Base-by-base conservation (phyloP, 306 rosid species). In the Cicer chorassanicum region DNA sequence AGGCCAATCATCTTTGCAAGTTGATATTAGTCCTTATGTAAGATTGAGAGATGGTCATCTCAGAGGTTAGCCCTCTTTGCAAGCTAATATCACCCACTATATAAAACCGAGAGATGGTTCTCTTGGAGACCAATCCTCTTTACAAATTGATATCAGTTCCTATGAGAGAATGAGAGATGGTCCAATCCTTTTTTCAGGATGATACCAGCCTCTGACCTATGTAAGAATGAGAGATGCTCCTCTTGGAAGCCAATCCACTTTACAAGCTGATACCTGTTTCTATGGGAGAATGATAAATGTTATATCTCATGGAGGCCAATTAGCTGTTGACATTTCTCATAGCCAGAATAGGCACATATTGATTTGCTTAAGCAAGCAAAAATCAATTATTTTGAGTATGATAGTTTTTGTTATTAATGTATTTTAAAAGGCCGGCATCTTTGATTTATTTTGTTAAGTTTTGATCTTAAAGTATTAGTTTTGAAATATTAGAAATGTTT, bases 141-240 rank as follows among this genome's bases (percentile, higher is more conserved):
- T 82, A 60, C 80, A 70, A 68, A 72, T 86, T 4, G 92, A 89
- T 78, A 71, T 82, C 80, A 88, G 89, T 86, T 7, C 62, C 62
- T 55, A 86, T 82, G 88, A 87, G 54, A 88, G 92, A 77, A 77
- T 55, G 21, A 82, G 87, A 78, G 97, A 91, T 67, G 77, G 86
- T 60, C 62, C 64, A 57, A 57, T 24, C 64, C 40, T 57, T 15
- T 29, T 24, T 57, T 6, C 65, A 57, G 6, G 41, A 40, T 57
- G 64, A 57, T 57, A 11, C 64, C 4, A 24, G 3, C 29, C 2
- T 24, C 34, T 2, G 34, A 24, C 34, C 29, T 21, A 21, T 2
- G 65, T 11, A 59, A 59, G 43, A 59, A 5, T 34, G 10, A 59
- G 43, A 59, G 65, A 59, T 59, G 43, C 13, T 57, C 9, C 65